Evolutionary conservation across 2,329 filamentous ascomycete genomes (phyloP).

Genomic region (Dactylella cylindrospora): DNA sequence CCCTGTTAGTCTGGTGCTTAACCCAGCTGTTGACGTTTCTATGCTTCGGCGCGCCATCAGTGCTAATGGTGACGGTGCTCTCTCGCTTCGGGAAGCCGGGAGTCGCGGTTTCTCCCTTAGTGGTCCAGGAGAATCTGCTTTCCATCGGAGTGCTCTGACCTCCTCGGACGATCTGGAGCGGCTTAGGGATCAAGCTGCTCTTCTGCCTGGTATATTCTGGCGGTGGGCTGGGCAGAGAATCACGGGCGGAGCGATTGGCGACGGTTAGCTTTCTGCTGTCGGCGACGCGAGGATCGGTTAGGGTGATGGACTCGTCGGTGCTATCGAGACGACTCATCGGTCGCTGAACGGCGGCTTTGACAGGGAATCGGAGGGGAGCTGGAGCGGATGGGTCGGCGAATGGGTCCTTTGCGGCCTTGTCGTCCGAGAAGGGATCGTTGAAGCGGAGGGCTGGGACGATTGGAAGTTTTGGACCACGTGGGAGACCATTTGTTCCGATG

Average conservation of each 20-base stretch:
- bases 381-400: slow-evolving; percentile 30
- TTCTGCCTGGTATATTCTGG: slow-evolving; percentile 25
- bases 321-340: slow-evolving; percentile 31
- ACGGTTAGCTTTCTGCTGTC: slow-evolving; percentile 28
- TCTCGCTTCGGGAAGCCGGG: not conserved
- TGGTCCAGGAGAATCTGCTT: slow-evolving; percentile 41
- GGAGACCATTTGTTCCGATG: too few relatives aligned
- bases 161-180: slow-evolving; percentile 5
- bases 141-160: not conserved
- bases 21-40: slow-evolving; percentile 66
- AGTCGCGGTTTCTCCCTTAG: not conserved
- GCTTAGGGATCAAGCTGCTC: slow-evolving; percentile 3
- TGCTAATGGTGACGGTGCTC: slow-evolving; percentile 52
- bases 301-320: slow-evolving; percentile 31
- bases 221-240: slow-evolving; percentile 24
- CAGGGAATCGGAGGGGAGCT: slow-evolving; percentile 23
- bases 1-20: slow-evolving; percentile 60
- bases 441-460: slow-evolving; percentile 25
- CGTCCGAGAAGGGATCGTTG: slow-evolving; percentile 27
- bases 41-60: slow-evolving; percentile 61
- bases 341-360: not conserved
- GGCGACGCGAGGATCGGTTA: slow-evolving; percentile 33
- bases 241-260: slow-evolving; percentile 32
- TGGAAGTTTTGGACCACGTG: too few relatives aligned
- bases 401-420: slow-evolving; percentile 17